Percentiles rank a stretch among this genome's conserved stretches.
phyloP scores from a whole-genome alignment of 139 green algal species.

The Diplosphaera chodatii region DNA sequence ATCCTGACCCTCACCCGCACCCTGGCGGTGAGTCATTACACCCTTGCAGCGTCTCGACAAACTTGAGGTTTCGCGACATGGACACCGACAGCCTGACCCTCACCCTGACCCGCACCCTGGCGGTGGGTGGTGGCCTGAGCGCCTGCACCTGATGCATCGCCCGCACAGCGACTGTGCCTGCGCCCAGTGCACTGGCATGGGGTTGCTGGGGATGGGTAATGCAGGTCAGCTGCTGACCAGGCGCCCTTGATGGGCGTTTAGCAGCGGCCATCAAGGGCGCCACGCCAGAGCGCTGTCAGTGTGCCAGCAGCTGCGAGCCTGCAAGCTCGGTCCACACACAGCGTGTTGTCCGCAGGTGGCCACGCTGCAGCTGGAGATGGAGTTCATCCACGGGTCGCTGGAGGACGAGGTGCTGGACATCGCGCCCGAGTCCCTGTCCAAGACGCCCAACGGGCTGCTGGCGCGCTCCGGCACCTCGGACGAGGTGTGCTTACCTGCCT shows the following conservation, averaged over 20 bases:
- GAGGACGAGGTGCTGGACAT: conserved; percentile 88
- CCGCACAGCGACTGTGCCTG: no score
- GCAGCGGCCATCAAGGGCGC: no score
- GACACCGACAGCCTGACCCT: conserved; percentile 43
- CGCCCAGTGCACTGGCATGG: no score
- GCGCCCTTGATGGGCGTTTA: no score
- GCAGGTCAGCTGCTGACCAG: no score
- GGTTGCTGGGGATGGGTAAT: no score
- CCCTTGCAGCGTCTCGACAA: not conserved
- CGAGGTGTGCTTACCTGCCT: not conserved
- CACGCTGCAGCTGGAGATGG: conserved; percentile 90
- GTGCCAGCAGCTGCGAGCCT: no score
- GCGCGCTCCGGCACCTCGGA: not conserved
- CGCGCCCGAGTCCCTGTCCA: not conserved
- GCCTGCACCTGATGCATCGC: not conserved
- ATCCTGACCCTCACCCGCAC: conserved; percentile 20
- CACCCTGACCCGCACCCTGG: conserved; percentile 5
- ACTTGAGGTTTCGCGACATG: conserved; percentile 70
- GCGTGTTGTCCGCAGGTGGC: conserved; percentile 50
- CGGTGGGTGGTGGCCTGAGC: no score
- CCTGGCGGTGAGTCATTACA: conserved; percentile 21
- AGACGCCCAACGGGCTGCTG: not conserved
- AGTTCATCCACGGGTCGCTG: conserved; percentile 71
- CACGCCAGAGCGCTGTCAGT: no score
- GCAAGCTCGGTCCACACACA: no score